Evolutionary conservation across 306 rosid species (phyloP), one percentile per base, ranked within the genome.

Genomic region (Mimosa bimucronata): DNA sequence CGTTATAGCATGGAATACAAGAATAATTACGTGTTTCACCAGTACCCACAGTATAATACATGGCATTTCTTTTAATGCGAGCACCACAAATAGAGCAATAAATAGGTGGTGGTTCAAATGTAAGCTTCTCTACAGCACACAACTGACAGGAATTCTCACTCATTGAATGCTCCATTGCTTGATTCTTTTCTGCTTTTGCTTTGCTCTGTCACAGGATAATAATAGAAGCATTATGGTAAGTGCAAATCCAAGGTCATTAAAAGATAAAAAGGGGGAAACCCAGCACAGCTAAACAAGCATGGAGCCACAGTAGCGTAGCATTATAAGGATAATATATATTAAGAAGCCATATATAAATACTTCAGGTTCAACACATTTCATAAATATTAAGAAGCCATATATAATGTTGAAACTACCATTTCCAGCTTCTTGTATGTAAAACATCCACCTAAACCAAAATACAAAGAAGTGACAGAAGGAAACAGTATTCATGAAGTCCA

Each of bases 111-210:
- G 99, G 99, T 85, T 93, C 99, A 90, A 96, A 96, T 6, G 98
- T 89, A 67, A 93, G 98, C 88, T 93, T 96, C 89, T 96, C 99
- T 52, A 93, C 98, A 52, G 99, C 99, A 80, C 99, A 96, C 87
- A 96, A 82, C 75, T 96, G 99, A 83, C 99, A 96, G 76, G 98
- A 96, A 80, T 96, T 96, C 89, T 96, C 99, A 85, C 98, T 92
- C 98, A 92, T 95, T n/a, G 90, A 19, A 75, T 91, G 89, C 89
- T 92, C 99, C 99, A 92, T 89, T 75, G 99, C 99, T 89, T 93
- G 97, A 84, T 95, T 92, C 86, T 91, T 95, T 87, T 95, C 98
- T 70, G 90, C 98, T 88, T 95, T 95, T 31, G 98, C 88, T 86
- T 95, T 95, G 87, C 98, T 95, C 98, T 95, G 88, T 53, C 31